Conservation (phyloP, 306 rosid species). For the Quercus parvula region DNA sequence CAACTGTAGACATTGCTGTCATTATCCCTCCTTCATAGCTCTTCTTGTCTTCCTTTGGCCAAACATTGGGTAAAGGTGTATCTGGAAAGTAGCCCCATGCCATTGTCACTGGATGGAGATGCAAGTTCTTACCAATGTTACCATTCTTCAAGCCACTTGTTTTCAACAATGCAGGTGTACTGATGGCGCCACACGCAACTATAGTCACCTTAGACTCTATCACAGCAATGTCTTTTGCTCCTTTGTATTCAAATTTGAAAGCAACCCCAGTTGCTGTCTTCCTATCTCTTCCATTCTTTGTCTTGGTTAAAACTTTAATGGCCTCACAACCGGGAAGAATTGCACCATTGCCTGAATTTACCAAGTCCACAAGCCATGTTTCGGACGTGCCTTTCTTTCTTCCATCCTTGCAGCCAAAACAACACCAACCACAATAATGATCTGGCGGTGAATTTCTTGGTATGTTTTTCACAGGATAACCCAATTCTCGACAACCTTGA, state of each 20-base stretch:
- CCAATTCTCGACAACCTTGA: slow-evolving; percentile 75
- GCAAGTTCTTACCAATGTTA: slow-evolving; percentile 71
- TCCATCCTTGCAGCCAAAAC: slow-evolving; percentile 79
- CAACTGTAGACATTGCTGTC: slow-evolving; percentile 83
- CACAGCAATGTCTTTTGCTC: slow-evolving; percentile 49
- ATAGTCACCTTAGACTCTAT: slow-evolving; percentile 77
- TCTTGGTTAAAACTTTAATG: slow-evolving; percentile 43
- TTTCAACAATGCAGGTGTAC: slow-evolving; percentile 62
- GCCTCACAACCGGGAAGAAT: slow-evolving; percentile 69
- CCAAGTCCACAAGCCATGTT: slow-evolving; percentile 85
- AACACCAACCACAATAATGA: slow-evolving; percentile 91
- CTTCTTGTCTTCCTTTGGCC: slow-evolving; percentile 59
- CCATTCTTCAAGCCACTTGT: slow-evolving; percentile 62
- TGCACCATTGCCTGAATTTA: slow-evolving; percentile 63
- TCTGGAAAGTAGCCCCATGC: slow-evolving; percentile 90
- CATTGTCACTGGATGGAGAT: slow-evolving; percentile 84
- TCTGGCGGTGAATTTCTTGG: slow-evolving; percentile 65
- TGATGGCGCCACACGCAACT: slow-evolving; percentile 78
- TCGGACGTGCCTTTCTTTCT: slow-evolving; percentile 69
- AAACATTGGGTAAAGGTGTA: slow-evolving; percentile 23
- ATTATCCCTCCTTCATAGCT: slow-evolving; percentile 90
- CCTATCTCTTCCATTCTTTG: slow-evolving; percentile 35
- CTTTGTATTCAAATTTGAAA: slow-evolving; percentile 40
- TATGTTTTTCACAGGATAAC: slow-evolving; percentile 53
- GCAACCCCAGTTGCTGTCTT: slow-evolving; percentile 53